Base-by-base conservation (phyloP, 164 flowering plant genomes). In the Taxillus chinensis region DNA sequence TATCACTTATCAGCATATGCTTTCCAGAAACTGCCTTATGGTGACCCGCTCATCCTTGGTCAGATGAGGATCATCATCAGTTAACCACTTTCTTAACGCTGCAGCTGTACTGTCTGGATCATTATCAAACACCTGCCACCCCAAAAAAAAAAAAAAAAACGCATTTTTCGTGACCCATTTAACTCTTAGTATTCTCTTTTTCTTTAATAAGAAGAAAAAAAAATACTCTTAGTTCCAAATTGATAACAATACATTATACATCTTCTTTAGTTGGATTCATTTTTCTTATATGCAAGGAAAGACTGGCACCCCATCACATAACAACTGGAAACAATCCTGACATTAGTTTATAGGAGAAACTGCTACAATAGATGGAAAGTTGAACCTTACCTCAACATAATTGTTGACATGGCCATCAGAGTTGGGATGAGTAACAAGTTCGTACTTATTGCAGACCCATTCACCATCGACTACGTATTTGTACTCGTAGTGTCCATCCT, bases 401-500 rank as follows among this genome's bases (percentile, higher is more conserved):
- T 90, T 93, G 91, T 93, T 93, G 72, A 89, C 77, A 77, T 93
- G 89, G 39, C 99, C 96, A 38, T 88, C 99, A 45, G 79, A 73
- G 83, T 90, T 90, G 66, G 78, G 79, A 50, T 63, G 10, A 39
- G 89, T 84, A 9, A 83, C 58, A 41, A 42, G 83, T 71, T 87
- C 92, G 51, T 75, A 0, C 43, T 71, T 49, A 60, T 86, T 88
- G 83, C 73, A 74, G 27, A 59, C 46, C 99, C 99, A 93, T 43
- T 80, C 80, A 58, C 93, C 96, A 71, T 93, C 92, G 16, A 90
- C 77, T 37, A 93, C 73, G 67, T 90, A 90, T 82, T 93, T 93
- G 85, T 93, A 93, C 70, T 90, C 99, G 37, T 84, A 90, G 9
- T 53, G 71, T 62, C 99, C 99, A 75, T 90, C 97, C 99, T 93